Conservation (phyloP, 1,139 yeast species). For the Tardiomyces blankii region DNA sequence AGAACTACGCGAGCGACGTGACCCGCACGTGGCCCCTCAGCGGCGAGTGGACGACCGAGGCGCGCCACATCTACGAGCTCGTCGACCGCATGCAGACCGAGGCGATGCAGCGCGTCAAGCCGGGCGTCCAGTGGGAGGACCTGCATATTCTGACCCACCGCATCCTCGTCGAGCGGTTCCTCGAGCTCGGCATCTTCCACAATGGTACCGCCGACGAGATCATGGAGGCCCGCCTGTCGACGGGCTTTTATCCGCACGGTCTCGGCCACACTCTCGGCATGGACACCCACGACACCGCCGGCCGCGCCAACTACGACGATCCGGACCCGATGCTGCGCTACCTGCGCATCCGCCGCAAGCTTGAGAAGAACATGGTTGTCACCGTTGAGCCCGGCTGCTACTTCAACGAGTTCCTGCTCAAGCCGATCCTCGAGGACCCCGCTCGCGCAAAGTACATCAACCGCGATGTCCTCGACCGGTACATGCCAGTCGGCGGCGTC, state of each 20-base stretch:
- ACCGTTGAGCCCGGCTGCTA: conserved; percentile 96
- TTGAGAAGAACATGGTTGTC: conserved; percentile 70
- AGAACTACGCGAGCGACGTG: conserved; percentile 83
- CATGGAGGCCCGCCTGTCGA: conserved; percentile 56
- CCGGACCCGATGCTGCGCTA: conserved; percentile 63
- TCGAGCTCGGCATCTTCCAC: conserved; percentile 67
- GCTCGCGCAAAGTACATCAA: conserved; percentile 52
- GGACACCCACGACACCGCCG: conserved; percentile 96
- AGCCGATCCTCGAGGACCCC: conserved; percentile 50
- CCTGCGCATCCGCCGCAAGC: conserved; percentile 66
- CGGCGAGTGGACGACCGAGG: conserved; percentile 86
- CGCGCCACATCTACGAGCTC: conserved; percentile 67
- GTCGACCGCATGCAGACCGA: conserved; percentile 74
- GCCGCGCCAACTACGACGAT: conserved; percentile 74
- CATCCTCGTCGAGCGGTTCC: conserved; percentile 60
- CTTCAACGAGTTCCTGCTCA: conserved; percentile 72
- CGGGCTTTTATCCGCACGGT: conserved; percentile 88
- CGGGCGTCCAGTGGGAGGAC: conserved; percentile 81
- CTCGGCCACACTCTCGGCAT: conserved; percentile 87
- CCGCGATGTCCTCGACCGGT: conserved; percentile 54
- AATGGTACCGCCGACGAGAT: conserved; percentile 56
- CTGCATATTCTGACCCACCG: conserved; percentile 71
- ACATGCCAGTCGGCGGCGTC: conserved; percentile 89
- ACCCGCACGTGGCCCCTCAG: conserved; percentile 89
- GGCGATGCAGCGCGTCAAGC: conserved; percentile 59